Conservation (phyloP, 495 filamentous ascomycete species). For the Aspergillus homomorphus region DNA sequence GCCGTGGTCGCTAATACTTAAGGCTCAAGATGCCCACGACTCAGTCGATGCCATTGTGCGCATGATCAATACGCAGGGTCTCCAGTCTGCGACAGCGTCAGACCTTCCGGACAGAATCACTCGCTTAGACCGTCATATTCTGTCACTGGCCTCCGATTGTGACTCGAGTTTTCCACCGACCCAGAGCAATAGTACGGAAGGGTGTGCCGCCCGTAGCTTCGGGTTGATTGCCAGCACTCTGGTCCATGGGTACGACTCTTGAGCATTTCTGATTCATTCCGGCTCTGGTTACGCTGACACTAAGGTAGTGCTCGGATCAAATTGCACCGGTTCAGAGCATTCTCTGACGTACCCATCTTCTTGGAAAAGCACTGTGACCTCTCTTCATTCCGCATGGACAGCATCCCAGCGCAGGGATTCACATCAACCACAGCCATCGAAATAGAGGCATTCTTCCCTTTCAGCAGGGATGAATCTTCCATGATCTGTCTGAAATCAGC, state of each 20-base stretch:
- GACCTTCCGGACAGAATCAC: not conserved
- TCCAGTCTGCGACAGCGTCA: not conserved
- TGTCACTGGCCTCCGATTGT: not conserved
- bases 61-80: not conserved
- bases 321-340: slow-evolving; percentile 18
- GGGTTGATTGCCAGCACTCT: not conserved
- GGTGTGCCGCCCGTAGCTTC: not conserved
- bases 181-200: not conserved
- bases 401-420: not conserved
- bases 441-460: slow-evolving; percentile 7
- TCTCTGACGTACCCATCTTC: slow-evolving; percentile 16
- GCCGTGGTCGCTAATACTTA: slow-evolving; percentile 5
- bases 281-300: not conserved
- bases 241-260: not conserved
- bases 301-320: slow-evolving; percentile 10
- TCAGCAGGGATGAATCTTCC: slow-evolving; percentile 7
- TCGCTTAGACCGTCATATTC: not conserved
- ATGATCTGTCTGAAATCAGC: slow-evolving; percentile 8
- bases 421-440: not conserved
- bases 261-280: not conserved
- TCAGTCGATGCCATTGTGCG: not conserved
- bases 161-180: not conserved
- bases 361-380: slow-evolving; percentile 18
- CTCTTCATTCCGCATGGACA: not conserved
- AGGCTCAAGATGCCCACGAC: not conserved